A percentile compares a stretch with the other conserved stretches of the same genome.
Evolutionary conservation across 306 rosid species (phyloP).

Genomic region (Begonia masoniana): DNA sequence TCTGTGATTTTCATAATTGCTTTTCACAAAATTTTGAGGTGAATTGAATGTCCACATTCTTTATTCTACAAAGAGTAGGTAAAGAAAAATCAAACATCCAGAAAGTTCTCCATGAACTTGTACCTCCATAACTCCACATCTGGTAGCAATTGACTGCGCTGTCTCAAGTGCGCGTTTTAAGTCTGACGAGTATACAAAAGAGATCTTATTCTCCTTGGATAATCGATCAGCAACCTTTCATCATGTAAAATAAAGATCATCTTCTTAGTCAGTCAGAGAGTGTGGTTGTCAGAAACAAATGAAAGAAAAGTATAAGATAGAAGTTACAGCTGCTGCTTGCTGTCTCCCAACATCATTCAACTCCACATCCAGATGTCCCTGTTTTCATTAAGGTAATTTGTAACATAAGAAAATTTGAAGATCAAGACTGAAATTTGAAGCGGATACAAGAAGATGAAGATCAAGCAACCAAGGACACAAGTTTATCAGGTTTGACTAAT

Average conservation of each 20-base stretch:
- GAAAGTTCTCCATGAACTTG: slow-evolving; percentile 2
- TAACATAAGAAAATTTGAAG: too few relatives aligned
- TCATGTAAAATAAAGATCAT: slow-evolving; percentile 5
- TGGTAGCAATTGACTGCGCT: slow-evolving; percentile 65
- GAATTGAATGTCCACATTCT: too few relatives aligned
- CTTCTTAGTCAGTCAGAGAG: too few relatives aligned
- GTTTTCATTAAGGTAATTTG: slow-evolving; percentile 4
- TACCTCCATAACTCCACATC: slow-evolving; percentile 69
- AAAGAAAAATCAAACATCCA: too few relatives aligned
- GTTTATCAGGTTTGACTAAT: too few relatives aligned
- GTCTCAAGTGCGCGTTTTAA: slow-evolving; percentile 83
- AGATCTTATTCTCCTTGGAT: slow-evolving; percentile 56
- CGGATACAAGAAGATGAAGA: too few relatives aligned
- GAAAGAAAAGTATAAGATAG: neutral
- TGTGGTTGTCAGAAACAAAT: too few relatives aligned
- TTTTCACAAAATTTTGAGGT: too few relatives aligned
- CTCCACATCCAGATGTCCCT: slow-evolving; percentile 87
- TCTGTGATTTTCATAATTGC: too few relatives aligned
- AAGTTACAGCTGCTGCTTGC: slow-evolving; percentile 79
- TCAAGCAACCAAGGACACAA: too few relatives aligned
- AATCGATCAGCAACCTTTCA: slow-evolving; percentile 70
- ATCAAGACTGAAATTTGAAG: too few relatives aligned
- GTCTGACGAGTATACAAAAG: slow-evolving; percentile 72
- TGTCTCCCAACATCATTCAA: slow-evolving; percentile 79
- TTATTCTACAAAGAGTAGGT: too few relatives aligned